Evolutionary conservation across 805 yeast genomes (phyloP).

Genomic region (Myxozyma melibiosi): DNA sequence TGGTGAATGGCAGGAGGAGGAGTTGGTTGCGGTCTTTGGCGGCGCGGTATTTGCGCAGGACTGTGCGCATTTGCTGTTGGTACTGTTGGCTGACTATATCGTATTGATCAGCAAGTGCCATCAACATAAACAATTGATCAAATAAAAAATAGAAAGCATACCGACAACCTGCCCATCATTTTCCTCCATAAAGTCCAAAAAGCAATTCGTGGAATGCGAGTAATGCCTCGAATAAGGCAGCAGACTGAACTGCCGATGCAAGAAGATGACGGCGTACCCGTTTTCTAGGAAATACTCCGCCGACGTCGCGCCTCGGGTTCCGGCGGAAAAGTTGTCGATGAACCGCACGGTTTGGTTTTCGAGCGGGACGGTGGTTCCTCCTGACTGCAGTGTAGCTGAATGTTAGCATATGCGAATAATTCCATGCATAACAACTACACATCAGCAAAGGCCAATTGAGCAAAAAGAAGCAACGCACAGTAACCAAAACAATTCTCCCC

Average conservation of each 20-base stretch:
- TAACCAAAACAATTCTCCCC: conserved; percentile 72
- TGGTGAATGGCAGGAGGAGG: conserved; percentile 85
- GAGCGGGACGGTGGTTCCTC: conserved; percentile 97
- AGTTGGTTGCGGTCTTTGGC: conserved; percentile 57
- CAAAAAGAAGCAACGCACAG: conserved; percentile 42
- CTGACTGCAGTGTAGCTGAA: conserved; percentile 49
- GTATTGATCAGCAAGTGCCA: neutral
- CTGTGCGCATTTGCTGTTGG: conserved; percentile 61
- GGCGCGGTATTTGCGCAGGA: conserved; percentile 52
- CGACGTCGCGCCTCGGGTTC: conserved; percentile 95
- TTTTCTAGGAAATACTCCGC: conserved; percentile 86
- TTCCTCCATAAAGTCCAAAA: conserved; percentile 76
- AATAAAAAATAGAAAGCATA: conserved; percentile 4
- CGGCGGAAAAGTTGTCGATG: conserved; percentile 96
- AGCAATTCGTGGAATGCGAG: conserved; percentile 79
- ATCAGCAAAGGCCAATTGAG: neutral
- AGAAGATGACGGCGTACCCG: conserved; percentile 89
- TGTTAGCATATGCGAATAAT: too few species aligned
- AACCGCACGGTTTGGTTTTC: conserved; percentile 96
- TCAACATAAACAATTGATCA: neutral
- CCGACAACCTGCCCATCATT: conserved; percentile 54
- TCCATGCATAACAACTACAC: too few species aligned
- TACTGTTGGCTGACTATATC: conserved; percentile 56
- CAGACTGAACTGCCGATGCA: conserved; percentile 89
- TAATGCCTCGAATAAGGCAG: conserved; percentile 89